Conservation (phyloP, 208 protist species). For the Leishmania martiniquensis region DNA sequence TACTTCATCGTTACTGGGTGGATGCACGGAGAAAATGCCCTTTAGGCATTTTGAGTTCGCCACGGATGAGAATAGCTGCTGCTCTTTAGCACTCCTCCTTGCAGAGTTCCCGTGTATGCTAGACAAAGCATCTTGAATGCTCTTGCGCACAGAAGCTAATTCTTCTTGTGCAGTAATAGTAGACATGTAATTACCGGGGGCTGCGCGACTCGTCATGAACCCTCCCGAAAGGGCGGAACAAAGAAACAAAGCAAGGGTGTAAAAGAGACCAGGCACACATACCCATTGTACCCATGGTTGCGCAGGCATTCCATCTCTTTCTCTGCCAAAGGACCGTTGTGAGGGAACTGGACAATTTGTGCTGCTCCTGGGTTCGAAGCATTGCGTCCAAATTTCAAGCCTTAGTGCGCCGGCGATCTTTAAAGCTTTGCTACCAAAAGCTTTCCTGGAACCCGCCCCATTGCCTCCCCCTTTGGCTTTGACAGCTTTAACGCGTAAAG, state of each 20-base stretch:
- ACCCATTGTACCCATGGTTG: not conserved
- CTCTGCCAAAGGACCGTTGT: not conserved
- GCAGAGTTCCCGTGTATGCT: not conserved
- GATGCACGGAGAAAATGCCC: not conserved
- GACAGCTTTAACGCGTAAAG: not conserved
- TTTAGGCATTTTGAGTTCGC: not conserved
- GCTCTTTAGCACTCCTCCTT: not conserved
- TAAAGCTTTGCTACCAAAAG: not conserved
- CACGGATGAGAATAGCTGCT: not conserved
- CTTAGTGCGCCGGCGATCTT: not conserved
- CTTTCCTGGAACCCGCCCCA: not conserved
- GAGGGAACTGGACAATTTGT: not conserved
- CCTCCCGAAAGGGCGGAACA: not conserved
- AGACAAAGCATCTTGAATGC: not conserved
- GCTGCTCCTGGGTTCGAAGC: not conserved
- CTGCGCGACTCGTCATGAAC: not conserved
- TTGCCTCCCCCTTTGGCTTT: too few relatives aligned
- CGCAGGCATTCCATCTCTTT: not conserved
- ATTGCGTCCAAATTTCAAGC: not conserved
- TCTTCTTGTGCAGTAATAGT: not conserved
- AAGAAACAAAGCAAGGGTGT: not conserved
- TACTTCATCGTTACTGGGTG: conserved; percentile 4
- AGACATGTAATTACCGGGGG: not conserved
- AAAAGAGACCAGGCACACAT: not conserved
- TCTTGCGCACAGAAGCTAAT: not conserved